Conservation (phyloP, 176 grass and related monocot genomes). For the Leersia perrieri region DNA sequence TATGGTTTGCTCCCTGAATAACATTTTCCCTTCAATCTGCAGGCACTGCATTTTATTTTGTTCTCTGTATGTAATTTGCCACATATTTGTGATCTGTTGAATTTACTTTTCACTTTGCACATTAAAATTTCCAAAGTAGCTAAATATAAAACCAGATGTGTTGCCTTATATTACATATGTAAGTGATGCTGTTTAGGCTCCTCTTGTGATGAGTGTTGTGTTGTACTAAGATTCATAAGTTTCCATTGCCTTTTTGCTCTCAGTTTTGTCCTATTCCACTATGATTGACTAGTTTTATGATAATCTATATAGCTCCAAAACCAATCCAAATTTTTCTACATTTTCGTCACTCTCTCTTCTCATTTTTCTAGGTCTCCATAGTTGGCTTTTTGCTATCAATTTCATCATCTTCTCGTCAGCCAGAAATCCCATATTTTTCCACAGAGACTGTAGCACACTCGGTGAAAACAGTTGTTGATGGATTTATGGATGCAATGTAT, state of each 20-base stretch:
- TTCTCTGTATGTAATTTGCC: conserved; percentile 18
- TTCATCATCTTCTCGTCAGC: conserved; percentile 43
- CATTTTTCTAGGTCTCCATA: conserved; percentile 73
- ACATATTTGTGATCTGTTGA: not conserved
- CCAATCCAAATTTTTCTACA: not conserved
- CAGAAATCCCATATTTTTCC: conserved; percentile 71
- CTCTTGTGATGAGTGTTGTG: not conserved
- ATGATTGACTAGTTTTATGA: not conserved
- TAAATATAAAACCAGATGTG: not conserved
- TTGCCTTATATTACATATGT: not conserved
- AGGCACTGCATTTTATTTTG: conserved; percentile 5
- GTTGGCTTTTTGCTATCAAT: conserved; percentile 75
- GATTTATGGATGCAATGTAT: conserved; percentile 84
- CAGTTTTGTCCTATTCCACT: conserved; percentile 8
- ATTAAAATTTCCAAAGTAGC: not conserved
- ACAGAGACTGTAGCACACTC: conserved; percentile 61
- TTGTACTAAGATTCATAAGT: not conserved
- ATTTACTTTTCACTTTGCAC: not conserved
- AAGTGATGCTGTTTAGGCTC: conserved; percentile 1
- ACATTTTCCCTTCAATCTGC: conserved; percentile 19
- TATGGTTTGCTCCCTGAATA: conserved; percentile 54
- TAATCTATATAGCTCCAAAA: conserved; percentile 15
- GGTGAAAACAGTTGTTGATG: conserved; percentile 87
- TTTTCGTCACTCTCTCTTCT: conserved; percentile 27
- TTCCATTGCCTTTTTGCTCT: not conserved